These are phyloP conservation scores for Lichtheimia hyalospora DNA, from an alignment of 371 early-diverging fungal species.

Conservation along the genomic window DNA sequence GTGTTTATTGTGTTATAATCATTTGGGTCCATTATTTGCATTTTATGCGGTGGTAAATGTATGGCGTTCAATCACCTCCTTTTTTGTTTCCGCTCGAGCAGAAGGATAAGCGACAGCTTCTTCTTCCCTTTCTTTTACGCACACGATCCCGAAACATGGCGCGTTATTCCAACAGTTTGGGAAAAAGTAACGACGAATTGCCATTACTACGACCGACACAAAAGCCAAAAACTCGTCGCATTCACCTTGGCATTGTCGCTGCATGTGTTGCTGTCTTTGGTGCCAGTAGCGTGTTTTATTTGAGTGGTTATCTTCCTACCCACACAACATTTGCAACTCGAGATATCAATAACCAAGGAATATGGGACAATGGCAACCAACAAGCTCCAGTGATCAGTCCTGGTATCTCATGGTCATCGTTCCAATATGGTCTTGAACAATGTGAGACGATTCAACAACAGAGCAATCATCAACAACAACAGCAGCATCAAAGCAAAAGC, in stretches of 20 bases:
- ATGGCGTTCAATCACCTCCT: too few species aligned
- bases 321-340: background rate
- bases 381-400: slow-evolving; percentile 26
- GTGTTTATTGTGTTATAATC: too few species aligned
- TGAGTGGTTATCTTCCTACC: slow-evolving; percentile 20
- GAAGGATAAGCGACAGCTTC: background rate
- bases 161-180: background rate
- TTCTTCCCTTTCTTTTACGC: background rate
- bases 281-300: slow-evolving; percentile 21
- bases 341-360: background rate
- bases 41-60: too few species aligned
- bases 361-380: slow-evolving; percentile 17
- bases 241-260: slow-evolving; percentile 10
- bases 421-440: slow-evolving; percentile 41
- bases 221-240: background rate
- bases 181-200: background rate
- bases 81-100: too few species aligned
- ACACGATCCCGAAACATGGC: slow-evolving; percentile 1
- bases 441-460: slow-evolving; percentile 21
- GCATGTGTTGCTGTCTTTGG: slow-evolving; percentile 30
- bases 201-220: slow-evolving; percentile 3
- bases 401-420: slow-evolving; percentile 49
- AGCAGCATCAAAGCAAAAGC: slow-evolving; percentile 27
- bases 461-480: slow-evolving; percentile 11
- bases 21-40: too few species aligned